These are phyloP conservation scores for Peniophora sp. DNA, from an alignment of 1,284 basidiomycete species.

Conservation along the genomic window DNA sequence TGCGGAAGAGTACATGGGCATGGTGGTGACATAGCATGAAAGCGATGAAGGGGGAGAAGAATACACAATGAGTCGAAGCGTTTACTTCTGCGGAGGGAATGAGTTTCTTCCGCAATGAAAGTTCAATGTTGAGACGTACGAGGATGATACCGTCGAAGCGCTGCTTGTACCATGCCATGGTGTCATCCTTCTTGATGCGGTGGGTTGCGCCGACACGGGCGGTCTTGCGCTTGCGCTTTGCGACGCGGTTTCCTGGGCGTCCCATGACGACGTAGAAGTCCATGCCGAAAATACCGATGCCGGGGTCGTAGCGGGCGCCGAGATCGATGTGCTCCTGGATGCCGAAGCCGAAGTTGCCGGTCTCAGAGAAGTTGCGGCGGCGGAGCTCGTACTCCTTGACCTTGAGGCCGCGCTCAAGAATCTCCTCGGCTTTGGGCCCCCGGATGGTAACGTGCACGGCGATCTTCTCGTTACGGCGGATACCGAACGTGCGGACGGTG, in stretches of 20 bases:
- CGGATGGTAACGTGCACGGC: slow-evolving; percentile 99
- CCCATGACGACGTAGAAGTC: slow-evolving; percentile 99
- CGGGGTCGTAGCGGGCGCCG: slow-evolving; percentile 95
- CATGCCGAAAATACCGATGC: slow-evolving; percentile 97
- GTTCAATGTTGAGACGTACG: slow-evolving; percentile 35
- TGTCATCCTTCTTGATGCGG: slow-evolving; percentile 88
- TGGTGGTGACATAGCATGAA: slow-evolving; percentile 17
- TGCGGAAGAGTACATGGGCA: slow-evolving; percentile 14
- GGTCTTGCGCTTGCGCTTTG: slow-evolving; percentile 87
- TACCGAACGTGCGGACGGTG: slow-evolving; percentile 98
- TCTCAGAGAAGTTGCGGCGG: slow-evolving; percentile 93
- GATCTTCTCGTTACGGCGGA: slow-evolving; percentile 99
- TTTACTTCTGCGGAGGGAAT: slow-evolving; percentile 12
- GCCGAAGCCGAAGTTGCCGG: slow-evolving; percentile 98
- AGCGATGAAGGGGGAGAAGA: slow-evolving; percentile 10
- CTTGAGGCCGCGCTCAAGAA: slow-evolving; percentile 97
- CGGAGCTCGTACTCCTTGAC: slow-evolving; percentile 99
- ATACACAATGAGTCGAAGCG: neutral
- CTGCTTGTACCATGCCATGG: slow-evolving; percentile 98
- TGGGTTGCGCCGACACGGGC: slow-evolving; percentile 84
- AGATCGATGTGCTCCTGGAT: slow-evolving; percentile 99
- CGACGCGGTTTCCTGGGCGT: slow-evolving; percentile 89
- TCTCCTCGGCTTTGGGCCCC: slow-evolving; percentile 99
- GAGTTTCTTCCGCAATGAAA: neutral
- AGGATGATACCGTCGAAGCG: slow-evolving; percentile 96